Evolutionary conservation across 768 basidiomycete species (phyloP).

Genomic region (Psilocybe cyanescens): DNA sequence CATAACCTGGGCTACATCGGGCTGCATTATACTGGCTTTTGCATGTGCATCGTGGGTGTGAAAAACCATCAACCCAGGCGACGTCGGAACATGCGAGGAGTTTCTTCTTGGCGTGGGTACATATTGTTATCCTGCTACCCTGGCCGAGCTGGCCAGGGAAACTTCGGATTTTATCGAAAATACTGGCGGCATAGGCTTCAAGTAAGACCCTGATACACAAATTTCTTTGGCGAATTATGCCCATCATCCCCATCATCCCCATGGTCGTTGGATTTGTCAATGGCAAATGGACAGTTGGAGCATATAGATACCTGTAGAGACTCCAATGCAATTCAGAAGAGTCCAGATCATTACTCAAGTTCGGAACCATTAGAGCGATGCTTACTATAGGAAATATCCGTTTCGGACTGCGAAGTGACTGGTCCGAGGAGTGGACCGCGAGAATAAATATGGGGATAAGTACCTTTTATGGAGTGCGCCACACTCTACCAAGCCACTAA

Average conservation of each 20-base stretch:
- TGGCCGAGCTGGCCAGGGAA: too few species aligned
- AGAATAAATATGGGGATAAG: not conserved
- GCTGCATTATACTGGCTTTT: not conserved
- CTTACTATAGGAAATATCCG: too few species aligned
- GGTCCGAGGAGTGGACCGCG: not conserved
- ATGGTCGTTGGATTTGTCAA: not conserved
- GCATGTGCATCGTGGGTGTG: not conserved
- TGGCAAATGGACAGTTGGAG: not conserved
- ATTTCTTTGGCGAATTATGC: too few species aligned
- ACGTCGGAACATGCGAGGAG: not conserved
- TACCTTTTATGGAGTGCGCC: not conserved
- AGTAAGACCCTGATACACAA: too few species aligned
- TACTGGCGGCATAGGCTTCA: too few species aligned
- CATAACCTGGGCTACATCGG: too few species aligned
- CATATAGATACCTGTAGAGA: not conserved
- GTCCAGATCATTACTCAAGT: not conserved
- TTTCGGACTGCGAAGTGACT: not conserved
- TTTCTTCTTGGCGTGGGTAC: not conserved
- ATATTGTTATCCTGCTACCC: not conserved
- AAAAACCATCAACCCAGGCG: not conserved
- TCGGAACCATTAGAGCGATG: not conserved
- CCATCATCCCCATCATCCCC: too few species aligned
- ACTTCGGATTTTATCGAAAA: too few species aligned
- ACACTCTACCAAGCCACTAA: not conserved
- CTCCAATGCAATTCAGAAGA: too few species aligned